Evolutionary conservation across 352 stramenopile genomes (phyloP), one percentile per base, ranked within the genome.

Genomic region (Phytophthora pistaciae): DNA sequence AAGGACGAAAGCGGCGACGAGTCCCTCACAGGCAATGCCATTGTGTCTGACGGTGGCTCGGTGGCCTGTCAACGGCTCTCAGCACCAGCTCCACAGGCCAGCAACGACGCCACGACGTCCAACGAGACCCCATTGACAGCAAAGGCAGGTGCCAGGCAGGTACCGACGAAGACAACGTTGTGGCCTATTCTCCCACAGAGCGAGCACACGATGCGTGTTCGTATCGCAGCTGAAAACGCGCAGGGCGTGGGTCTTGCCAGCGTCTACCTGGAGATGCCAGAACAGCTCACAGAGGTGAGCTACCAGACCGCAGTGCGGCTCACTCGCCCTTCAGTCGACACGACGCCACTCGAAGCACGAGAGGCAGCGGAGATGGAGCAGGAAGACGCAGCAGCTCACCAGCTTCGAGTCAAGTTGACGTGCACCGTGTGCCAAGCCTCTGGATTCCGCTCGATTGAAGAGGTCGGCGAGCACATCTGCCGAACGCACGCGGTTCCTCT

Each of bases 381-480:
- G 1, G 82, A 91, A 67, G 88, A 95, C 20, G 60, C 23, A 11
- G 62, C 58, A 46, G 61, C 62, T 11, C 52, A 70, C 9, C 44
- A 73, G 49, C 62, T 76, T 50, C 67, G 67, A 54, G 57, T 64
- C 5, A 42, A 58, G 1, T 68, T 93, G 54, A 93, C 85, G 3
- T 94, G 88, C 52, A 84, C 78, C 1, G 68, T 91, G 21, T 95
- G 88, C 38, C 25, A 66, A 59, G 56, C 21, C n/a, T 46, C 72
- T 13, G 67, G 72, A 5, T 79, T 79, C 25, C 21, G 63, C 18
- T 57, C 63, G 0, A 66, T 62, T 10, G 56, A 58, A 20, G 29
- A 71, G 21, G 80, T 95, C 8, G 66, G 90, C 31, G 78, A 93
- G 16, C 88, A 95, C 25, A 68, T 95, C 1, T 87, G 80, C 16